A percentile compares a stretch with the other conserved stretches of the same genome.
These are phyloP conservation scores for Exsudoporus floridanus DNA, from an alignment of 1,284 basidiomycete genomes.

Conservation along the genomic window DNA sequence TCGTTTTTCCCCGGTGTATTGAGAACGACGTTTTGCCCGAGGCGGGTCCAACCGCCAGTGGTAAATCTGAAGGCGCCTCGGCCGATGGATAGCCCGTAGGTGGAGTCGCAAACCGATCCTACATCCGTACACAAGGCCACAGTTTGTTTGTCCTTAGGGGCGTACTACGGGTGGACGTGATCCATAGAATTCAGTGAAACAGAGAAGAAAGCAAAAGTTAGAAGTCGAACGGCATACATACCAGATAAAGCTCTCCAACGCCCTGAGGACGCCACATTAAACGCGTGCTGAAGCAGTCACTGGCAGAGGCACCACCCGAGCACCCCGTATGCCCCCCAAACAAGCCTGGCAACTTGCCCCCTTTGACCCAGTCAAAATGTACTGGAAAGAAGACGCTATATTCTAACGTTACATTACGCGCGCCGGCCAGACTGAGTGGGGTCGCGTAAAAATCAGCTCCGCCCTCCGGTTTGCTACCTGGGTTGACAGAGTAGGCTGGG, in stretches of 20 bases:
- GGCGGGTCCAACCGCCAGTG: slow-evolving; percentile 63
- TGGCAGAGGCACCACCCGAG: slow-evolving; percentile 64
- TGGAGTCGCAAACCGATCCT: slow-evolving; percentile 58
- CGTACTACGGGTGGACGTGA: slow-evolving; percentile 49
- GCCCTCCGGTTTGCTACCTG: slow-evolving; percentile 54
- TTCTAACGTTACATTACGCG: slow-evolving; percentile 52
- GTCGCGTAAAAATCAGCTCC: slow-evolving; percentile 70
- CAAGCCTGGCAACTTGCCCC: slow-evolving; percentile 70
- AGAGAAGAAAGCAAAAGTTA: neutral
- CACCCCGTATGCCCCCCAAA: slow-evolving; percentile 68
- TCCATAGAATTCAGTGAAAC: neutral
- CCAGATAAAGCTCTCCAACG: slow-evolving; percentile 70
- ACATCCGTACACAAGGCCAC: slow-evolving; percentile 54
- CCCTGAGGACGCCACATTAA: slow-evolving; percentile 72
- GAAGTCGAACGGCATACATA: slow-evolving; percentile 35
- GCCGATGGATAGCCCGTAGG: slow-evolving; percentile 71
- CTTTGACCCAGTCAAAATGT: slow-evolving; percentile 67
- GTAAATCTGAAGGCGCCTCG: slow-evolving; percentile 71
- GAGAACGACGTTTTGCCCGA: slow-evolving; percentile 61
- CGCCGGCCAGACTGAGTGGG: slow-evolving; percentile 50
- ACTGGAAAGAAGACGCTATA: slow-evolving; percentile 68
- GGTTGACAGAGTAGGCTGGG: slow-evolving; percentile 64
- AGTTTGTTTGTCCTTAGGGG: slow-evolving; percentile 59
- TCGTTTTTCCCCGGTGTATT: slow-evolving; percentile 67
- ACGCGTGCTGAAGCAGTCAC: slow-evolving; percentile 68